Evolutionary conservation across 2,329 filamentous ascomycete genomes (phyloP).

Genomic region (Monilinia fructigena): DNA sequence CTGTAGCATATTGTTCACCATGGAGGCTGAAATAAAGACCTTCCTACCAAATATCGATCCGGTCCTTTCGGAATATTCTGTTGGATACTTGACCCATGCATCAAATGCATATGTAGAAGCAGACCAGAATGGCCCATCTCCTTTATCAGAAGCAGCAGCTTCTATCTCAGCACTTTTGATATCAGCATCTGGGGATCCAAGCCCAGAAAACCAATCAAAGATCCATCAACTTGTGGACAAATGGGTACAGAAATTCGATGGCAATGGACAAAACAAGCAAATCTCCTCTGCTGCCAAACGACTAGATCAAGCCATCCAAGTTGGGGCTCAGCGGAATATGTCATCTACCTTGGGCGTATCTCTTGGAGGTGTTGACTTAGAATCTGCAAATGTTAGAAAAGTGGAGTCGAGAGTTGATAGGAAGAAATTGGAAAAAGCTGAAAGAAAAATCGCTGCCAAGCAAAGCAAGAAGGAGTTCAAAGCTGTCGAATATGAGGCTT

Average conservation of each 20-base stretch:
- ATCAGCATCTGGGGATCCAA: conserved; percentile 86
- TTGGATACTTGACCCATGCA: conserved; percentile 91
- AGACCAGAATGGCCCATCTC: conserved; percentile 68
- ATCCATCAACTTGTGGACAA: conserved; percentile 84
- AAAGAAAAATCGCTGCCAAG: conserved; percentile 95
- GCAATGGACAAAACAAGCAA: conserved; percentile 64
- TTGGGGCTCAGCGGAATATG: conserved; percentile 90
- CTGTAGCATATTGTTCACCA: conserved; percentile 42
- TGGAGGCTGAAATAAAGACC: conserved; percentile 86
- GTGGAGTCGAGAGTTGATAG: conserved; percentile 96
- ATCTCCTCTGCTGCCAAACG: conserved; percentile 76
- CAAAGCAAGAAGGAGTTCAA: conserved; percentile 99
- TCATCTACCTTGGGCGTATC: conserved; percentile 91
- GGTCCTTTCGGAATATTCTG: conserved; percentile 86
- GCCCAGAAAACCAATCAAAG: conserved; percentile 67
- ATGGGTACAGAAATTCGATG: conserved; percentile 80
- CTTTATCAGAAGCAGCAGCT: conserved; percentile 78
- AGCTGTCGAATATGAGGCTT: conserved; percentile 96
- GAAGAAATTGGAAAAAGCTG: conserved; percentile 99
- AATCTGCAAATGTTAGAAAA: conserved; percentile 88
- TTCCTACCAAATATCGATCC: conserved; percentile 85
- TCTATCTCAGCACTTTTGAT: conserved; percentile 85
- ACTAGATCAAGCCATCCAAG: conserved; percentile 91
- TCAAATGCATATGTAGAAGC: conserved; percentile 78
- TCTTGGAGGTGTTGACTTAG: conserved; percentile 81